Evolutionary conservation across 2,329 filamentous ascomycete genomes (phyloP).

Genomic region (Fusarium albidum): DNA sequence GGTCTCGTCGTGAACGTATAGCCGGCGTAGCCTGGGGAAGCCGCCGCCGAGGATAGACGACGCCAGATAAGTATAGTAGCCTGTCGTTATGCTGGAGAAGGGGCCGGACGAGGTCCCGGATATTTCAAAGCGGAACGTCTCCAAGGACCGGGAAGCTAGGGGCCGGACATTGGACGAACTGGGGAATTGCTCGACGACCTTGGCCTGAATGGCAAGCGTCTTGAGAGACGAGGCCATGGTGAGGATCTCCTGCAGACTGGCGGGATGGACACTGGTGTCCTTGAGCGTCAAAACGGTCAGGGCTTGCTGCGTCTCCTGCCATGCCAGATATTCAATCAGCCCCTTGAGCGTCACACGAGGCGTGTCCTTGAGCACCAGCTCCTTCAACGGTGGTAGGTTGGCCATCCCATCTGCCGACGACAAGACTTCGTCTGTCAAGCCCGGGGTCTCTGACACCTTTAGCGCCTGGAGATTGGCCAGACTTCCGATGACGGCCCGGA

Average conservation of each 20-base stretch:
- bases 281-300: constrained; percentile 76
- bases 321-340: constrained; percentile 72
- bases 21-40: constrained; percentile 75
- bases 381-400: constrained; percentile 76
- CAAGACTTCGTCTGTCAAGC: constrained; percentile 82
- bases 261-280: constrained; percentile 73
- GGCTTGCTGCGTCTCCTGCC: constrained; percentile 63
- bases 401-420: constrained; percentile 70
- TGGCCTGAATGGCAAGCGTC: constrained; percentile 63
- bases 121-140: constrained; percentile 84
- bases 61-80: constrained; percentile 87
- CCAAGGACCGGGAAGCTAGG: constrained; percentile 73
- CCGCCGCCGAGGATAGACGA: constrained; percentile 80
- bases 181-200: constrained; percentile 60
- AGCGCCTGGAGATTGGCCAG: constrained; percentile 76
- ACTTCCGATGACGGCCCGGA: constrained; percentile 75
- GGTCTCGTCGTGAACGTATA: constrained; percentile 86
- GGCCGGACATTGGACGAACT: constrained; percentile 61
- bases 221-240: constrained; percentile 64
- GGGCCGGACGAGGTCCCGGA: constrained; percentile 66
- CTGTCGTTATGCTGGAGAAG: constrained; percentile 62
- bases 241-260: constrained; percentile 68
- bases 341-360: constrained; percentile 77
- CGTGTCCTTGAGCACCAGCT: constrained; percentile 75
- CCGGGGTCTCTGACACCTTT: constrained; percentile 74